Evolutionary conservation across 768 basidiomycete species (phyloP), one percentile per base, ranked within the genome.

Genomic region (Russula lepida): DNA sequence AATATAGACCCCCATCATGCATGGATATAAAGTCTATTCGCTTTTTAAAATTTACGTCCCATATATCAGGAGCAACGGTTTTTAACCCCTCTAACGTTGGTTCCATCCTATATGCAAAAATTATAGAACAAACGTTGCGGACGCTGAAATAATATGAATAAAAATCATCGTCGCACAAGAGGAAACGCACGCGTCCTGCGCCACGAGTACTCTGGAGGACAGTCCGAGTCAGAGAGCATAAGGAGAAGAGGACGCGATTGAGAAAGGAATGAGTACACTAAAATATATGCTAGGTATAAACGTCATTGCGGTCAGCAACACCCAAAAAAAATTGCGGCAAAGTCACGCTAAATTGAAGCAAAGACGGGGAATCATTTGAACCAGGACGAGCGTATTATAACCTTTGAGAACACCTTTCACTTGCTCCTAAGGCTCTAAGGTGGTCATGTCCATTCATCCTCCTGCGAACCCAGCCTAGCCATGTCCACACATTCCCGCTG

Each of bases 141-240:
- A 56, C 8, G 21, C 25, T 33, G 49, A 56, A 56, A 62, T 57
- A 57, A 57, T 60, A 60, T 25, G 47, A 50, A 46, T 57, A 62
- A 52, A 57, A 28, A 44, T 6, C 35, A 57, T n/a, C 50, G 44
- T 32, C 28, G 25, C 23, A 37, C 49, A 28, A 30, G 54, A 46
- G 54, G 17, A 44, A 33, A 44, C 27, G 60, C 49, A 52, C 49
- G 12, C 43, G 60, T 51, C 60, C 60, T 35, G 55, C 55, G 54
- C 49, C 56, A 50, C 60, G 32, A 54, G 49, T 47, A 32, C 43
- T 62, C 60, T 62, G 9, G 23, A 54, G 15, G n/a, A 49, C 39
- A 19, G 9, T 39, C 46, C 52, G 44, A 47, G 39, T 59, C 58
- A 43, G 43, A 54, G 41, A 54, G 15, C 21, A 32, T 25, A 39